Percentiles rank a stretch among this genome's conserved stretches.
Conservation (phyloP, 106 monocot species). For the Ottelia alismoides region DNA sequence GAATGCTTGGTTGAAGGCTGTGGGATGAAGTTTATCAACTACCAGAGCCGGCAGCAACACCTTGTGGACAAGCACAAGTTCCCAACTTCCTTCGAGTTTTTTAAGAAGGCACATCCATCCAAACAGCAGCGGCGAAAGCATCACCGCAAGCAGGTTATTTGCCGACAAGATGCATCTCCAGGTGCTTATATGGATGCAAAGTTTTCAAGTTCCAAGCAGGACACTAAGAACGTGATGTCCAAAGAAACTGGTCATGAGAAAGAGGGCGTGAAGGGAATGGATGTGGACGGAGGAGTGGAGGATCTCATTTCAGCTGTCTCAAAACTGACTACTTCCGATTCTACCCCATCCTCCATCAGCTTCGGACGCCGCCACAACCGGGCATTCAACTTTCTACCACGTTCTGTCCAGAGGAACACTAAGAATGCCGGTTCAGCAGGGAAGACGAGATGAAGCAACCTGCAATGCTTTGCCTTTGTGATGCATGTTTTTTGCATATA, state of each 20-base stretch:
- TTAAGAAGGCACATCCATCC: conserved; percentile 56
- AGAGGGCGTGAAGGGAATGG: not conserved
- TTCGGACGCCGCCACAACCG: conserved; percentile 60
- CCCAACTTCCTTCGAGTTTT: conserved; percentile 72
- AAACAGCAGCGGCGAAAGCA: conserved; percentile 56
- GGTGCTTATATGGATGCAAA: conserved; percentile 33
- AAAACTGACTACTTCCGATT: conserved; percentile 58
- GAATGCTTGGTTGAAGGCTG: conserved; percentile 96
- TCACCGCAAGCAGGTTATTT: conserved; percentile 20
- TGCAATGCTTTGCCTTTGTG: no score
- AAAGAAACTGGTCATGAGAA: conserved; percentile 11
- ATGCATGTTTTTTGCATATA: no score
- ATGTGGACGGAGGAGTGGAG: conserved; percentile 50
- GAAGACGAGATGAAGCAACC: no score
- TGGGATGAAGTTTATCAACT: conserved; percentile 79
- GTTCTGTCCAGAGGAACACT: conserved; percentile 39
- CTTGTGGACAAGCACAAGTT: conserved; percentile 87
- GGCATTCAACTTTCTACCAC: conserved; percentile 59
- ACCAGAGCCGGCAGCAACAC: conserved; percentile 70
- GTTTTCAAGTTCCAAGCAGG: conserved; percentile 6
- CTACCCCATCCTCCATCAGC: conserved; percentile 41
- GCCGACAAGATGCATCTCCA: conserved; percentile 2
- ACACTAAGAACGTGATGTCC: not conserved
- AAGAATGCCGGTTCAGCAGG: no score
- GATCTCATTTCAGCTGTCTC: conserved; percentile 69